Conservation (phyloP, 2,329 filamentous ascomycete species). For the Chalaropsis ovoidea region DNA sequence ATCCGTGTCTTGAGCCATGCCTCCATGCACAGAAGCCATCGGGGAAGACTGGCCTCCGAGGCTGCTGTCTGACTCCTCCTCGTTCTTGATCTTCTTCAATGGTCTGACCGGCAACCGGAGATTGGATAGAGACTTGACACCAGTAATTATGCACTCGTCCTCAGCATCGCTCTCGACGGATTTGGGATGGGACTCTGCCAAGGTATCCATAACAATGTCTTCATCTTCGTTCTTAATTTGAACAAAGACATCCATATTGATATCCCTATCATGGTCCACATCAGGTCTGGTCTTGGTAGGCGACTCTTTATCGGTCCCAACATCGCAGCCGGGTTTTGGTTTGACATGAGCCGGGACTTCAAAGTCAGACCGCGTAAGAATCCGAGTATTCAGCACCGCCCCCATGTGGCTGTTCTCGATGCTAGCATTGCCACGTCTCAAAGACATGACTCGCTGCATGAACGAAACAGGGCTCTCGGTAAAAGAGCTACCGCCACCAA, state of each 20-base stretch:
- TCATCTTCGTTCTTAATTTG: neutral
- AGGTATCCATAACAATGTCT: neutral
- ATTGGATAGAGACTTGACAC: too few species aligned
- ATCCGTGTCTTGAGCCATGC: neutral
- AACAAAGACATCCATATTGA: neutral
- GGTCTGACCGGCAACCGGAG: neutral
- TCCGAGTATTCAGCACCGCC: constrained; percentile 32
- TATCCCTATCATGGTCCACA: neutral
- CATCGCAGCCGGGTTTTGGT: too few species aligned
- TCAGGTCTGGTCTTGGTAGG: too few species aligned
- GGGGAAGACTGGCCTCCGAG: neutral
- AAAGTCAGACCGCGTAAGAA: constrained; percentile 28
- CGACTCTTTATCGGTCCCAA: too few species aligned
- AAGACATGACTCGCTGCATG: constrained; percentile 32
- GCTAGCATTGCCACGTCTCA: constrained; percentile 33
- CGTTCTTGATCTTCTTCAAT: neutral
- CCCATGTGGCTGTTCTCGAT: constrained; percentile 39
- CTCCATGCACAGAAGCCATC: neutral
- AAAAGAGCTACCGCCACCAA: constrained; percentile 28
- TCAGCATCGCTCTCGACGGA: too few species aligned
- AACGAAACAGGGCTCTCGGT: constrained; percentile 34
- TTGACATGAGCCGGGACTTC: too few species aligned
- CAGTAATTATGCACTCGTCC: too few species aligned
- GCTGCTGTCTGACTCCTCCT: neutral
- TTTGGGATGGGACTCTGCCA: too few species aligned